A percentile compares a stretch with the other conserved stretches of the same genome.
These are phyloP conservation scores for Vaccinium darrowii DNA, from an alignment of 148 eudicot species.

Conservation along the genomic window DNA sequence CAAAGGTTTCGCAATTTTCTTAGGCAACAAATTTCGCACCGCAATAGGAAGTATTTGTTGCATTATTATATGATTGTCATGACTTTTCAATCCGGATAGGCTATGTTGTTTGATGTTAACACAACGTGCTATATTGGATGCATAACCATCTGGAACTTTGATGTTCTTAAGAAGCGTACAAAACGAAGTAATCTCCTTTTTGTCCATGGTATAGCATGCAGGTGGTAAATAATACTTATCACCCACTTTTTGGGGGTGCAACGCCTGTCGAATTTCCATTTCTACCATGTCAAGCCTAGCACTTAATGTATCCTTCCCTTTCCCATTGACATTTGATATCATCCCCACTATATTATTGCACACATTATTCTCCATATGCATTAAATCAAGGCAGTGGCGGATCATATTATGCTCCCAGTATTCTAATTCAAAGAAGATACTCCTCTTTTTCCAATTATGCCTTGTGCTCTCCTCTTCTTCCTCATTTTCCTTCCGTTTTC, in stretches of 20 bases:
- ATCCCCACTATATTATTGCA: slow-evolving; percentile 22
- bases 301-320: slow-evolving; percentile 10
- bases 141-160: too few relatives aligned
- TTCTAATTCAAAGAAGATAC: slow-evolving; percentile 18
- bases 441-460: slow-evolving; percentile 13
- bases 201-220: too few relatives aligned
- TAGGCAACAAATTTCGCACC: too few relatives aligned
- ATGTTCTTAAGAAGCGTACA: too few relatives aligned
- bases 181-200: too few relatives aligned
- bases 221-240: too few relatives aligned
- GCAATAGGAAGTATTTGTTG: too few relatives aligned
- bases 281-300: slow-evolving; percentile 17
- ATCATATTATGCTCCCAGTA: slow-evolving; percentile 7
- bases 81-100: too few relatives aligned
- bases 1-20: not conserved
- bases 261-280: not conserved
- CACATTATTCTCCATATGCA: slow-evolving; percentile 21
- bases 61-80: too few relatives aligned
- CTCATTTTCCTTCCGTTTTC: not conserved
- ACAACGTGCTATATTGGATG: too few relatives aligned
- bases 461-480: not conserved
- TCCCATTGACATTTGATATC: slow-evolving; percentile 12
- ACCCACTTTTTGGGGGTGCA: not conserved
- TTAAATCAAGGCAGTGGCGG: slow-evolving; percentile 18
- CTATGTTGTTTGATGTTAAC: too few relatives aligned